Evolutionary conservation across 2,329 filamentous ascomycete species (phyloP), one percentile per base, ranked within the genome.

Genomic region (Cryphonectria nitschkei): DNA sequence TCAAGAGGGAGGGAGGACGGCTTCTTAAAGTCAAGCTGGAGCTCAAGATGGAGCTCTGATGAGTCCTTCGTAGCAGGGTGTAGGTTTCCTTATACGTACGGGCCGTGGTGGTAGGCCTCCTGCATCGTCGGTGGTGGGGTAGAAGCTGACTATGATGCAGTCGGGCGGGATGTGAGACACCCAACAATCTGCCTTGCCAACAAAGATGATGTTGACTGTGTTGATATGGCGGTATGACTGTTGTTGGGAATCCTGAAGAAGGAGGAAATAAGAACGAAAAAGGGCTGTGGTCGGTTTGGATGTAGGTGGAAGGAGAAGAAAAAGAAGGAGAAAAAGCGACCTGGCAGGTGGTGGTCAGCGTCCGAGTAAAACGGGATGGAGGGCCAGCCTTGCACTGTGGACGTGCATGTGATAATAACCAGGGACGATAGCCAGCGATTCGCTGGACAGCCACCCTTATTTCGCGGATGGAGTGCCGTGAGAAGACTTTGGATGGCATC

Each of bases 101-200:
- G 41, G 3, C 14, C 46, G 46, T n/a, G 46, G 46, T 37, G 39
- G 56, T 50, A 65, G 65, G 65, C 69, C 68, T 70, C 43, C 6
- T 52, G 41, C 41, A 22, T 50, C 9, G 2, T 65, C 19, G 43
- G 8, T 41, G 63, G 63, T 26, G 19, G 63, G 63, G 63, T 26
- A 16, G 22, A 46, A 22, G 11, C 26, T n/a, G 2, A 34, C 60
- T 64, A 50, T 65, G 32, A 58, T 69, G 46, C 64, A 54, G 64
- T 19, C 56, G 16, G 14, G 63, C 29, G 34, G 34, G 1, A 34
- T n/a, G 46, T n/a, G 16, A 65, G 26, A 9, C 19, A 6, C 68
- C 60, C 61, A 41, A 32, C 32, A 43, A 39, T 37, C 37, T 39
- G 61, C 46, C 13, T 50, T 46, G 37, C 56, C 32, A 61, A 13